A percentile compares a stretch with the other conserved stretches of the same genome.
These are phyloP conservation scores for Podospora pseudopauciseta DNA, from an alignment of 495 filamentous ascomycete genomes.

Conservation along the genomic window DNA sequence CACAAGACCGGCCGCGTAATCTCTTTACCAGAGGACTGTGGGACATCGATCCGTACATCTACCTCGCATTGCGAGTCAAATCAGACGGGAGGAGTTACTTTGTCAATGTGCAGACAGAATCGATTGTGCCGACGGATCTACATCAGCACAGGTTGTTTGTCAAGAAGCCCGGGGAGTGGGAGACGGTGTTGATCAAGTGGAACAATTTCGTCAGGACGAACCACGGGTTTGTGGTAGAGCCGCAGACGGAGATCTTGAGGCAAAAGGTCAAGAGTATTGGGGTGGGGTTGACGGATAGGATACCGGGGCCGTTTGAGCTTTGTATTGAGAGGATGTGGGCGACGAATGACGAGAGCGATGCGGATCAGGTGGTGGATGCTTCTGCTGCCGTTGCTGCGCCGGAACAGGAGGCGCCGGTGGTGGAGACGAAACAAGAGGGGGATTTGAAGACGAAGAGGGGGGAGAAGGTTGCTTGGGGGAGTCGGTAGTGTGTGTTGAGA, in stretches of 20 bases:
- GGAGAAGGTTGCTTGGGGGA: constrained; percentile 42
- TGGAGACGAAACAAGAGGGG: constrained; percentile 23
- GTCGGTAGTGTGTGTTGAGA: constrained; percentile 12
- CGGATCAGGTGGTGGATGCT: constrained; percentile 26
- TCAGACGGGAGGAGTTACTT: constrained; percentile 90
- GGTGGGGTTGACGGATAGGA: constrained; percentile 81
- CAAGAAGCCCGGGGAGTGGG: constrained; percentile 79
- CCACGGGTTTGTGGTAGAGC: constrained; percentile 82
- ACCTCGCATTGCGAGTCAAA: constrained; percentile 84
- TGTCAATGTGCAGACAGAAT: constrained; percentile 93
- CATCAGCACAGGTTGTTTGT: constrained; percentile 92
- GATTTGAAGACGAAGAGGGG: constrained; percentile 48
- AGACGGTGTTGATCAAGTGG: constrained; percentile 85
- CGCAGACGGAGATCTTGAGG: constrained; percentile 79
- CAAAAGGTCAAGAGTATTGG: constrained; percentile 82
- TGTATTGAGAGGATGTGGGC: constrained; percentile 84
- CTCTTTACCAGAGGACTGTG: constrained; percentile 79
- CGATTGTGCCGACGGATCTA: constrained; percentile 84
- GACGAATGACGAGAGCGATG: constrained; percentile 53
- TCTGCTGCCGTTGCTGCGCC: constrained; percentile 6
- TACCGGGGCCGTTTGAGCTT: constrained; percentile 82
- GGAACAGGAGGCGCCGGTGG: background rate
- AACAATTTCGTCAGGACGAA: constrained; percentile 94
- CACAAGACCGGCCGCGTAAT: constrained; percentile 52
- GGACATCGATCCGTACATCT: constrained; percentile 85